A percentile compares a stretch with the other conserved stretches of the same genome.
Evolutionary conservation across 108 stramenopile species (phyloP).

Genomic region (Bacterosira constricta): DNA sequence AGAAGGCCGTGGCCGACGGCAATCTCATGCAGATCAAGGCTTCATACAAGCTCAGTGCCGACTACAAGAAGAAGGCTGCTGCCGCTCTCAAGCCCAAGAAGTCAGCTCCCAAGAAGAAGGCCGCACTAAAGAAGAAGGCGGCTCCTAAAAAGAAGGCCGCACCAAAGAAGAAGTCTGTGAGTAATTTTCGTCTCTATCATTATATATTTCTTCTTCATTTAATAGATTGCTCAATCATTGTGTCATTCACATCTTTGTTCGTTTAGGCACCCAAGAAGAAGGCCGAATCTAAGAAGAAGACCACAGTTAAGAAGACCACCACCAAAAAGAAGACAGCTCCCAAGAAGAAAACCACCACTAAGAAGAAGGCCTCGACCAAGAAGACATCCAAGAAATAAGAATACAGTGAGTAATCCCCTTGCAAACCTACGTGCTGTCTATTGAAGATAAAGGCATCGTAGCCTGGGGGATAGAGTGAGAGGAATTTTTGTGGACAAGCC

Average conservation of each 20-base stretch:
- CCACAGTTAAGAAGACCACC: too few species aligned
- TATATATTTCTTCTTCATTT: too few species aligned
- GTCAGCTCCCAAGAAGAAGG: not conserved
- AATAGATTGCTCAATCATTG: not conserved
- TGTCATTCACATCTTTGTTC: not conserved
- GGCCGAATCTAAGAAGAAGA: slow-evolving; percentile 27
- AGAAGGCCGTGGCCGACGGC: slow-evolving; percentile 45
- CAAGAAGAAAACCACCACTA: slow-evolving; percentile 19
- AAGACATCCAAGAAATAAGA: slow-evolving; percentile 17
- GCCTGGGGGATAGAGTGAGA: too few species aligned
- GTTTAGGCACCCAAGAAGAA: slow-evolving; percentile 38
- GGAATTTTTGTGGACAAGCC: too few species aligned
- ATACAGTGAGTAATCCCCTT: too few species aligned
- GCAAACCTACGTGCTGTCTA: too few species aligned
- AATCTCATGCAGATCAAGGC: slow-evolving; percentile 48
- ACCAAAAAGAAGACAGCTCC: slow-evolving; percentile 26
- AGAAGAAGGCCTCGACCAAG: slow-evolving; percentile 6
- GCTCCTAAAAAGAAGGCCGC: slow-evolving; percentile 49
- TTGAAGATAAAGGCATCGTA: too few species aligned
- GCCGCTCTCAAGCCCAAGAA: slow-evolving; percentile 29
- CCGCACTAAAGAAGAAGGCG: slow-evolving; percentile 46
- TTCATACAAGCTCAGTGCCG: slow-evolving; percentile 52
- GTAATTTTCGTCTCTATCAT: too few species aligned
- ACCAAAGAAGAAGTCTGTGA: too few species aligned
- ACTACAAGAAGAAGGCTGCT: slow-evolving; percentile 63